Evolutionary conservation across 2,329 filamentous ascomycete species (phyloP).

Genomic region (Botrytis squamosa): DNA sequence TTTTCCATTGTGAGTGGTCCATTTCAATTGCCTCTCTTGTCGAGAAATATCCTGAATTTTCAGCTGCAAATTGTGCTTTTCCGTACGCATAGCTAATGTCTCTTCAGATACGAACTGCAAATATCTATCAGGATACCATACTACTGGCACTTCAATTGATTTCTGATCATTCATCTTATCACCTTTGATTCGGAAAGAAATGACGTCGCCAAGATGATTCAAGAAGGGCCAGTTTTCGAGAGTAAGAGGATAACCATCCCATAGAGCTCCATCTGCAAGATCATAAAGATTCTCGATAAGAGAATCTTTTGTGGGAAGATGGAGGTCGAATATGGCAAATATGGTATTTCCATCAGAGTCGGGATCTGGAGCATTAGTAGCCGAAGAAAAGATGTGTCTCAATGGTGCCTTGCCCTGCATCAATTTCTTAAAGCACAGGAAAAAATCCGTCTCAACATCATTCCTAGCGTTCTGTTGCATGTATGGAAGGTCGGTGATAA

Average conservation of each 20-base stretch:
- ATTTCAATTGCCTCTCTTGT: conserved; percentile 27
- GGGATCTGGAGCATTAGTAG: conserved; percentile 27
- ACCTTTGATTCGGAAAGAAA: conserved; percentile 48
- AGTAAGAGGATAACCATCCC: conserved; percentile 30
- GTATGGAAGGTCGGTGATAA: conserved; percentile 42
- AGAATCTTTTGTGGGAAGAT: conserved; percentile 32
- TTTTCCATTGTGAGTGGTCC: conserved; percentile 27
- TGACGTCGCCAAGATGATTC: conserved; percentile 47
- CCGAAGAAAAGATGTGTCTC: conserved; percentile 35
- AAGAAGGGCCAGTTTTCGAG: conserved; percentile 35
- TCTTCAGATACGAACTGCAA: conserved; percentile 47
- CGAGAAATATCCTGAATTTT: conserved; percentile 15
- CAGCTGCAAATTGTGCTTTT: conserved; percentile 30
- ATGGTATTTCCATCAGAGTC: conserved; percentile 21
- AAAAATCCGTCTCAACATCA: conserved; percentile 37
- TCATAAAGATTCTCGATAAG: conserved; percentile 37
- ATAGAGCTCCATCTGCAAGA: conserved; percentile 38
- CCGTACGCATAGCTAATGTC: conserved; percentile 45
- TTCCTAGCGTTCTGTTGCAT: conserved; percentile 28
- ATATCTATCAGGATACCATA: conserved; percentile 57
- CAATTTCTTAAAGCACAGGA: conserved; percentile 31
- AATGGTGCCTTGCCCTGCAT: conserved; percentile 24
- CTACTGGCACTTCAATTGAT: conserved; percentile 50
- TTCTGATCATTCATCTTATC: conserved; percentile 42
- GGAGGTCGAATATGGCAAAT: conserved; percentile 38